A percentile compares a stretch with the other conserved stretches of the same genome.
Conservation (phyloP, 2,329 filamentous ascomycete genomes). For the Calonectria pseudoreteaudii region DNA sequence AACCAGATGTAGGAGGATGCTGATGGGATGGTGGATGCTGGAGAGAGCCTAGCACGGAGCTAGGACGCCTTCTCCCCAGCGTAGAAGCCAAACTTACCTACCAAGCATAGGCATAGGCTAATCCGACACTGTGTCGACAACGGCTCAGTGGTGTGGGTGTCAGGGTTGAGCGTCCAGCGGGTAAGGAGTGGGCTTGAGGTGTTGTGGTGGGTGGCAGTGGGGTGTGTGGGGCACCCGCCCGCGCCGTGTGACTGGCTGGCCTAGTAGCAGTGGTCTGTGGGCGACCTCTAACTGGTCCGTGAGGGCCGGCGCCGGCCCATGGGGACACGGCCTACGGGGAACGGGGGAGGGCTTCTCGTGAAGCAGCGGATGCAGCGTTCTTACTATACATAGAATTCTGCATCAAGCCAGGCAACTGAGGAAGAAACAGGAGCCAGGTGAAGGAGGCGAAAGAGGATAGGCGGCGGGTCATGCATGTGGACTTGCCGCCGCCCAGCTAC, state of each 20-base stretch:
- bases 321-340: constrained; percentile 19
- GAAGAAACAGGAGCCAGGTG: constrained; percentile 2
- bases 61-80: neutral
- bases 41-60: neutral
- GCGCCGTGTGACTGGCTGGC: constrained; percentile 36
- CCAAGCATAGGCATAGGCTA: neutral
- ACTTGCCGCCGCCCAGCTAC: constrained; percentile 1
- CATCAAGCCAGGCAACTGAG: neutral
- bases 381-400: constrained; percentile 5
- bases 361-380: constrained; percentile 12
- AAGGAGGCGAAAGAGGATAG: constrained; percentile 1
- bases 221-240: constrained; percentile 15
- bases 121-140: constrained; percentile 6
- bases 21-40: constrained; percentile 14
- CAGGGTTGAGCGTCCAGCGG: constrained; percentile 11
- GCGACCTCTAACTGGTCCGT: constrained; percentile 22
- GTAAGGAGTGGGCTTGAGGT: constrained; percentile 1
- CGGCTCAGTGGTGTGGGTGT: constrained; percentile 11
- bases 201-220: constrained; percentile 16
- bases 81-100: neutral
- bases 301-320: constrained; percentile 18
- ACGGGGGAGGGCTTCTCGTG: constrained; percentile 9
- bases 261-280: constrained; percentile 33
- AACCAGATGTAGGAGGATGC: constrained; percentile 3
- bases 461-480: constrained; percentile 10